These are phyloP conservation scores for Carex parvula DNA, from an alignment of 176 grass and related monocot species.

Conservation along the genomic window DNA sequence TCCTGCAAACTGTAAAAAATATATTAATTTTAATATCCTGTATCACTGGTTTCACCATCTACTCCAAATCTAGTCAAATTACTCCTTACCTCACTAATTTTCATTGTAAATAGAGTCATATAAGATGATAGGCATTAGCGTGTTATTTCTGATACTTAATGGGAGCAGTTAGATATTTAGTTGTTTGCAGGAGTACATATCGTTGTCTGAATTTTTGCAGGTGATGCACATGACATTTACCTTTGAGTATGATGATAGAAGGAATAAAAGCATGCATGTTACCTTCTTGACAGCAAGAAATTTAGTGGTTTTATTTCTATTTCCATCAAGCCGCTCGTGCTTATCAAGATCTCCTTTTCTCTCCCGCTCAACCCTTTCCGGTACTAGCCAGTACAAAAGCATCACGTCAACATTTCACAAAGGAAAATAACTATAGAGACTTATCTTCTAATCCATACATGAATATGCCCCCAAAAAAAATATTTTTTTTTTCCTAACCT, in stretches of 20 bases:
- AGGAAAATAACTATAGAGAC: slow-evolving; percentile 11
- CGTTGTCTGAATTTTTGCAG: background rate
- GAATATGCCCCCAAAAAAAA: background rate
- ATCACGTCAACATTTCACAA: background rate
- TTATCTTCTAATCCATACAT: background rate
- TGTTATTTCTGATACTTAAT: background rate
- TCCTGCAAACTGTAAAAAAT: background rate
- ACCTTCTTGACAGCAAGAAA: slow-evolving; percentile 95
- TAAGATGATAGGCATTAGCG: background rate
- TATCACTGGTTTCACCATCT: background rate
- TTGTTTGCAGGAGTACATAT: background rate
- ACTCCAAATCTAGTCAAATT: background rate
- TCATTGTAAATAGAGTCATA: background rate
- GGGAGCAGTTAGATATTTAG: background rate
- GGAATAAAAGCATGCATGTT: slow-evolving; percentile 32
- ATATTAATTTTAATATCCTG: background rate
- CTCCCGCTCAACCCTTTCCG: slow-evolving; percentile 83
- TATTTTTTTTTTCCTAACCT: slow-evolving; percentile 8
- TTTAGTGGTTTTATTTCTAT: slow-evolving; percentile 85
- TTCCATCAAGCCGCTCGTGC: slow-evolving; percentile 74
- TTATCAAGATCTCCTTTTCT: slow-evolving; percentile 99
- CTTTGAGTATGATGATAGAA: slow-evolving; percentile 24
- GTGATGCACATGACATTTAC: background rate
- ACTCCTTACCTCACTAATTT: background rate
- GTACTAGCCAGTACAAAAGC: slow-evolving; percentile 47